phyloP scores from a whole-genome alignment of 129 eudicot genomes.

The Cynara cardunculus region DNA sequence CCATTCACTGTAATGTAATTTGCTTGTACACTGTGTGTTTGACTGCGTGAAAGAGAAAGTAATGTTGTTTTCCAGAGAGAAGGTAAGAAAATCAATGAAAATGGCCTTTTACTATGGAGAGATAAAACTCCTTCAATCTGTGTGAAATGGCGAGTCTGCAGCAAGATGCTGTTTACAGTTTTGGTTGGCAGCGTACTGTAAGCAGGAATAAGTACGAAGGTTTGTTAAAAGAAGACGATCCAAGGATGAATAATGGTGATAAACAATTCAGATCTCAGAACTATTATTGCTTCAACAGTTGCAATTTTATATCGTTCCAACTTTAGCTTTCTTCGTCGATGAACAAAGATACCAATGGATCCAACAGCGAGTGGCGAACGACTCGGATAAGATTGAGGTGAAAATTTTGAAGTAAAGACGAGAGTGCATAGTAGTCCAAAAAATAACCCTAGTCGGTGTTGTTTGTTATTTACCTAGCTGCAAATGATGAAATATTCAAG shows the following conservation, averaged over 20 bases:
- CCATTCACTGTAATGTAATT: constrained; percentile 11
- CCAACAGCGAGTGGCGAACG: constrained; percentile 19
- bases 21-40: constrained; percentile 1
- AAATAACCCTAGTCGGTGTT: neutral
- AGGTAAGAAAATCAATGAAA: neutral
- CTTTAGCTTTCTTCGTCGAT: neutral
- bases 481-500: constrained; percentile 55
- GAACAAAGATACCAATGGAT: constrained; percentile 9
- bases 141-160: neutral
- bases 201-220: neutral
- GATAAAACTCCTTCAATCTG: neutral
- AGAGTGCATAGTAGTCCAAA: too few relatives aligned
- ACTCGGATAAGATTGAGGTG: neutral
- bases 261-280: constrained; percentile 34
- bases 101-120: neutral
- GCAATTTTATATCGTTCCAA: constrained; percentile 8
- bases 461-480: constrained; percentile 35
- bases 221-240: constrained; percentile 5
- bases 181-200: neutral
- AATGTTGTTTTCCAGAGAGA: neutral
- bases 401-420: neutral
- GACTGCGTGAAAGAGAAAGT: constrained; percentile 22
- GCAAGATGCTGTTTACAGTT: neutral
- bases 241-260: constrained; percentile 23
- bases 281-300: constrained; percentile 21